A percentile compares a stretch with the other conserved stretches of the same genome.
Conservation (phyloP, 1,284 basidiomycete species). For the Vanrija sp. region DNA sequence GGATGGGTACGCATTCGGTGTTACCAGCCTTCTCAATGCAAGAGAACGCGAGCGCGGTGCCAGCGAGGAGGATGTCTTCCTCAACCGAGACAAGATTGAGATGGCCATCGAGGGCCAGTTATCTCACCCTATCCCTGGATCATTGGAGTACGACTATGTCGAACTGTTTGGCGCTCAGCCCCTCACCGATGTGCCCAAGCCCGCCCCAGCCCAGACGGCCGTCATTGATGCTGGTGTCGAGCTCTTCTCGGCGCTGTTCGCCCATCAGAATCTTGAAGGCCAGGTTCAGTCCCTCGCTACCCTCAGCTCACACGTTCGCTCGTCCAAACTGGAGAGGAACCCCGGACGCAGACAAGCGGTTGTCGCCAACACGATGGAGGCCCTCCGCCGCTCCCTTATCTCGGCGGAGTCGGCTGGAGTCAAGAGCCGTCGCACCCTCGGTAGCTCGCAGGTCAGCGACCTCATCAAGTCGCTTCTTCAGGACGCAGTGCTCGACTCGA, state of each 20-base stretch:
- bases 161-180: slow-evolving; percentile 56
- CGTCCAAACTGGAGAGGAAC: slow-evolving; percentile 81
- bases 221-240: slow-evolving; percentile 86
- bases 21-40: slow-evolving; percentile 62
- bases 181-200: slow-evolving; percentile 44
- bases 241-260: slow-evolving; percentile 75
- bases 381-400: slow-evolving; percentile 70
- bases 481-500: slow-evolving; percentile 78
- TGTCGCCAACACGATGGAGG: slow-evolving; percentile 75
- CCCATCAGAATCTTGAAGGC: slow-evolving; percentile 68
- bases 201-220: slow-evolving; percentile 70
- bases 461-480: slow-evolving; percentile 69
- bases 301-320: slow-evolving; percentile 60
- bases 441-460: slow-evolving; percentile 64
- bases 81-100: slow-evolving; percentile 75
- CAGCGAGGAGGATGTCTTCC: slow-evolving; percentile 55
- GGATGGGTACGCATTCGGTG: slow-evolving; percentile 90
- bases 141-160: slow-evolving; percentile 81
- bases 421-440: slow-evolving; percentile 66
- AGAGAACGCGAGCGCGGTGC: slow-evolving; percentile 36
- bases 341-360: slow-evolving; percentile 84
- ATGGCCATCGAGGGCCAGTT: slow-evolving; percentile 70
- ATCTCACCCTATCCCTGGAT: slow-evolving; percentile 73
- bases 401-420: slow-evolving; percentile 54
- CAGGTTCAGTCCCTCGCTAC: slow-evolving; percentile 66